Base-by-base conservation (phyloP, 208 protist species). In the Trypanosoma lewisi region DNA sequence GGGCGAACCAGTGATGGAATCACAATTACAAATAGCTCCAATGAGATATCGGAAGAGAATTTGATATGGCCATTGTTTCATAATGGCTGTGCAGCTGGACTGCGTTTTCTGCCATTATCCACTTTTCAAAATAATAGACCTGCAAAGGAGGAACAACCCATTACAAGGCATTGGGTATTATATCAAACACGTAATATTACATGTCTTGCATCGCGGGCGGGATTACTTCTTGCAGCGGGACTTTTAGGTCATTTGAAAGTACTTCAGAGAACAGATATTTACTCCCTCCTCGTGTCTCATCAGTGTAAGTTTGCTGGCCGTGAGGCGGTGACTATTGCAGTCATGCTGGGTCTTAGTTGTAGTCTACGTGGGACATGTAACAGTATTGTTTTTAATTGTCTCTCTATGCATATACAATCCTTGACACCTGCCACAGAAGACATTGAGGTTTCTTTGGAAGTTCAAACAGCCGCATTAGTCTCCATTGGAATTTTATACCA, bases 191-290 rank as follows among this genome's bases (percentile, higher is more conserved):
- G 81, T 11, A 83, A 81, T 59, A 78, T 89, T 9, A 52, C 63
- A 33, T 83, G 73, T 55, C 71, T 77, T 6, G 75, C 85, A 7
- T 74, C 82, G 44, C 73, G 85, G 28, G 82, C 85, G 17, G 89
- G 89, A 1, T 51, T 95, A 53, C 56, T 95, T 34, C 64, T 91
- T 21, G 89, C 89, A 2, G 83, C 89, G 11, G 89, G 89, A 23
- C 62, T 95, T 7, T 70, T 92, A 2, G 85, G 83, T 4, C 85
- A 95, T 44, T 73, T 95, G 23, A 82, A 75, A 21, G 77, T 83
- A 37, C 77, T 95, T 66, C 89, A 92, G 69, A 74, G 85, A 47
- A 95, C 85, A 2, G 89, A 95, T 65, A 91, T 95, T 37, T 95
- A 91, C 72, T 78, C 83, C 19, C 75, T 95, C 17, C 77, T 95